Base-by-base conservation (phyloP, 352 stramenopile species). In the Blastocystis sp. region DNA sequence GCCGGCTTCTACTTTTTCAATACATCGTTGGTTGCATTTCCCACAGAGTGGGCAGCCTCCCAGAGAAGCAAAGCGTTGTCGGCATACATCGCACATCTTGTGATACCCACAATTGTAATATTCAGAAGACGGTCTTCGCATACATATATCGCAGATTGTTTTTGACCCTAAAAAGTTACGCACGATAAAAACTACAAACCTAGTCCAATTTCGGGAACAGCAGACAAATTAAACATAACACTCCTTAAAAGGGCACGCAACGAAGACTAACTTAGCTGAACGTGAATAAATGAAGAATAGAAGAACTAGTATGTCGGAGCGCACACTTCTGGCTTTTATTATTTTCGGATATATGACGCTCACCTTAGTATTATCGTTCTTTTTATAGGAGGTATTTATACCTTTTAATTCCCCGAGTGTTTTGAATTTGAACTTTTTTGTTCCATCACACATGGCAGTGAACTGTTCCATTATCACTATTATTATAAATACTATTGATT, bases 121-220 rank as follows among this genome's bases (percentile, higher is more conserved):
- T 45, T 84, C 73, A 64, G 73, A 84, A 13, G 73, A 84, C 34
- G 59, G 50, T 64, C 62, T 84, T 41, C 73, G 18, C 73, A 84
- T 84, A 84, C 73, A 84, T 54, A 84, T 84, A 84, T 84, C 73
- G 73, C 73, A 84, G 45, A 84, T 84, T 23, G 73, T 84, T 84
- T 69, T 84, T n/a, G 73, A 84, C 39, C 54, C 73, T 84, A 69
- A 13, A n/a, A 29, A 80, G 61, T 53, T 66, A 26, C 11, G 29
- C 18, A 54, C 50, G 23, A 84, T 50, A 13, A 55, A 18, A 8
- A 45, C 47, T 0, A 37, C 26, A 59, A n/a, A 84, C 73, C 73
- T 37, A 66, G 54, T 84, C 73, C 73, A 53, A 84, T 84, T 47
- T 84, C 73, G 11, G 73, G 73, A 15, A 84, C 26, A 68, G 73